phyloP scores from a whole-genome alignment of 306 rosid species.

The Rosa chinensis region DNA sequence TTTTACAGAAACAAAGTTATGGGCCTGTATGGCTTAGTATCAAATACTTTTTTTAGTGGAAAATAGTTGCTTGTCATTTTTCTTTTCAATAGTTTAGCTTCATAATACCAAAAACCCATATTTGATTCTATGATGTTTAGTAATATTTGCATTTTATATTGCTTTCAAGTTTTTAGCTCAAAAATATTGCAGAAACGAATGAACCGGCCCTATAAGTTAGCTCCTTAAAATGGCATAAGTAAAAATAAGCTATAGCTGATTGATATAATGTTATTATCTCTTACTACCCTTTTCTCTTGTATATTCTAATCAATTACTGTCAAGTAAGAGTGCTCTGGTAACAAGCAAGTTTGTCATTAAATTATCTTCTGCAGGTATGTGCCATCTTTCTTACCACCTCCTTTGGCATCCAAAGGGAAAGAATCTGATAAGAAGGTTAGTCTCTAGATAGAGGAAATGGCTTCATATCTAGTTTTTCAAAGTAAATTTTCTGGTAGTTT shows the following conservation, averaged over 20 bases:
- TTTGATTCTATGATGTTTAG: not conserved
- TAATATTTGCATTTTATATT: not conserved
- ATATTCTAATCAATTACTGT: constrained; percentile 1
- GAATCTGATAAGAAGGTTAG: constrained; percentile 91
- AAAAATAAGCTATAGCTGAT: not conserved
- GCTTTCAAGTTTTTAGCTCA: not conserved
- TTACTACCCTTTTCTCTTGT: not conserved
- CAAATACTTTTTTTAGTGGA: not conserved
- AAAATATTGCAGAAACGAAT: not conserved
- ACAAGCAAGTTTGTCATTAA: constrained; percentile 41
- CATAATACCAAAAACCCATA: not conserved
- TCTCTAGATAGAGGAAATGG: constrained; percentile 20
- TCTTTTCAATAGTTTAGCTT: not conserved
- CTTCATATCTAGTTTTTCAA: constrained; percentile 8
- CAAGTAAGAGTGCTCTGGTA: constrained; percentile 19
- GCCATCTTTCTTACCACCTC: constrained; percentile 95
- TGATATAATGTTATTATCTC: not conserved
- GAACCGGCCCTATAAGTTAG: not conserved
- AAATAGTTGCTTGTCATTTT: not conserved
- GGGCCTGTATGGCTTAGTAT: not conserved
- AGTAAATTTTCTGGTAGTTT: constrained; percentile 14
- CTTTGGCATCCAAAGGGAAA: constrained; percentile 93
- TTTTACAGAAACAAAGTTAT: constrained; percentile 20
- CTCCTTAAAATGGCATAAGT: not conserved
- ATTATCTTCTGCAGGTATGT: constrained; percentile 83